Evolutionary conservation across 2,329 filamentous ascomycete species (phyloP), one percentile per base, ranked within the genome.

Genomic region (Thielaviopsis punctulata): DNA sequence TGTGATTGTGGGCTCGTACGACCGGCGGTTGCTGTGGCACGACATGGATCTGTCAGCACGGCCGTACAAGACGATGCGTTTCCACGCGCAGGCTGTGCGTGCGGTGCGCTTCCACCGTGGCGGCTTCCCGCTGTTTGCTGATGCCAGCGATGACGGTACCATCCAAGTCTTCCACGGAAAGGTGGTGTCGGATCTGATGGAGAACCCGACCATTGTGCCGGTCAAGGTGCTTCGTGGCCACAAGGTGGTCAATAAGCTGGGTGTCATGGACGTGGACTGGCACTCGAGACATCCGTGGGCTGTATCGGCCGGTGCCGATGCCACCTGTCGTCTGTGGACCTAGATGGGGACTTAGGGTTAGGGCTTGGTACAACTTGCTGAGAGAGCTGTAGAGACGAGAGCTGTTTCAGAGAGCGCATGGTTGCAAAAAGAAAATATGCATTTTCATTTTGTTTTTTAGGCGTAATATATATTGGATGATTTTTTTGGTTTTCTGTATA

Each of bases 151-250:
- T 64, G 92, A 98, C 65, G 92, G 92, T 24, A 87, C 83, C 19
- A 69, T 96, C 58, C 92, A 98, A 66, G 85, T 98, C 51, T 96
- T 96, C 78, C 90, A 96, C 64, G 90, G 88, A 53, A 94, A 90
- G 68, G 90, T 96, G 24, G 88, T 93, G 25, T 87, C 82, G 56
- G 92, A 98, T 64, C 73, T 95, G 64, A 86, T 98, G 78, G 88
- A 94, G 70, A 95, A 95, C 62, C 89, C 92, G 6, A 93, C 84
- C 13, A 95, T 98, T 62, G 92, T 96, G 49, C 92, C 92, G 8
- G 75, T 98, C 57, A 98, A 96, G 74, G 87, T 94, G 62, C 74
- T 98, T 48, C 83, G 79, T 62, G 92, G 92, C 1, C 92, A 98
- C 69, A 85, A 83, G 67, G 80, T 96, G 2, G 83, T 84, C 62